Base-by-base conservation (phyloP, 2,329 filamentous ascomycete species). In the Paraphaeosphaeria sporulosa region DNA sequence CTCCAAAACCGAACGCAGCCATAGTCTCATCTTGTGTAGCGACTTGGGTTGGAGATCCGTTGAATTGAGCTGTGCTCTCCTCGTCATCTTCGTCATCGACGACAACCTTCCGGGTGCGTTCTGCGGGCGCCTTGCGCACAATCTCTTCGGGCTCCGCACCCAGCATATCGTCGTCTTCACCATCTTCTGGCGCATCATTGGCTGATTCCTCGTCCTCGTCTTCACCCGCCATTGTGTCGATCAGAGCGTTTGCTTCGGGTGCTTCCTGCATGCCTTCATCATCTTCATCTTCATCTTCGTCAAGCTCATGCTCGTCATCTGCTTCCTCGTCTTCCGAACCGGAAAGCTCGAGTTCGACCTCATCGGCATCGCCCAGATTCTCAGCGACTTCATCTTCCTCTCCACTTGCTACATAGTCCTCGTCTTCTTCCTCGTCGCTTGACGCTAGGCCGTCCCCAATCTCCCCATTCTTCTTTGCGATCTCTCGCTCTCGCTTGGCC, bases 401-500 rank as follows among this genome's bases (percentile, higher is more conserved):
- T 58, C 82, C 84, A 15, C 71, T 78, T 27, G 73, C 74, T 23
- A 79, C 78, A 38, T 82, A 82, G 56, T 80, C 81, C 60, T 85
- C 85, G 50, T 87, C 85, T 56, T 85, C 84, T 56, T 86, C 84
- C 61, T 85, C 86, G 49, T 85, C 84, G 52, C 84, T 84, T 30
- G 80, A 84, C 5, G 84, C 71, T 19, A 76, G 70, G 43, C 79
- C 77, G 4, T 71, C 78, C 55, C 83, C 79, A 17, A 76, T 77
- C 55, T 78, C 79, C 7, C 77, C 80, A 43, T 83, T 82, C 71
- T 88, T 87, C 79, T 91, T 94, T 0, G 87, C 88, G 47, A 87
- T 88, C 30, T 86, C 89, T 64, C 88, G 88, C 79, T 99, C 95
- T 51, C 88, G 83, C 69, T 90, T 87, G 78, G 89, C 90, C 52